Evolutionary conservation across 2,329 filamentous ascomycete genomes (phyloP), one percentile per base, ranked within the genome.

Genomic region (Tolypocladium capitatum): DNA sequence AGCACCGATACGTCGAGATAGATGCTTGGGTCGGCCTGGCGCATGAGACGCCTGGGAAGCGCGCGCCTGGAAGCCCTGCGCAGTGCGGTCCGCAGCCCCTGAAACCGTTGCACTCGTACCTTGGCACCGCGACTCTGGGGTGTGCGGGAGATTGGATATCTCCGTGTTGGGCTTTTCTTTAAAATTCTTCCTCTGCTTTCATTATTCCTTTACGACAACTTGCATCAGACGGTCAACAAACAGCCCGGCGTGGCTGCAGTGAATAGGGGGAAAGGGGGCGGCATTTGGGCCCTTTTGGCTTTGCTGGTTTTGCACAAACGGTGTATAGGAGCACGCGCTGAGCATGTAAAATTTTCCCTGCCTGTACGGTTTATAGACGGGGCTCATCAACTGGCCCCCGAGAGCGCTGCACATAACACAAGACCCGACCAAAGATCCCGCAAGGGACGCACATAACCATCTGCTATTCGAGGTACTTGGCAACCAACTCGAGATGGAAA

Each of bases 1-100:
- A 49, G 47, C 16, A 49, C 21, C 43, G 43, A 44, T 8, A 21
- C 31, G 16, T 21, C 47, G 40, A 49, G 48, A 27, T 49, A 45
- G 45, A 24, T 35, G 14, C 44, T 49, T 28, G 38, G 43, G 5
- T 27, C 43, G 44, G 38, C 36, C 24, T 43, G 36, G 20, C 32
- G 38, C 32, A 24, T 46, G 38, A 34, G 21, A 18, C 31, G 27
- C 16, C 48, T 44, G n/a, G 45, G 45, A 8, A 31, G 27, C 18
- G 18, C 46, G 11, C 36, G 48, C 7, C 20, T 36, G 10, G 42
- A 48, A 9, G 47, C 47, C 13, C 43, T 45, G 28, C 18, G 32
- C 34, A 4, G 28, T 6, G 24, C 38, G 5, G 24, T 18, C 24
- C 24, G 14, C 38, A 11, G 18, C 16, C 24, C 24, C 16, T 28